Conservation (phyloP, 2,329 filamentous ascomycete genomes). For the Didymella exigua region DNA sequence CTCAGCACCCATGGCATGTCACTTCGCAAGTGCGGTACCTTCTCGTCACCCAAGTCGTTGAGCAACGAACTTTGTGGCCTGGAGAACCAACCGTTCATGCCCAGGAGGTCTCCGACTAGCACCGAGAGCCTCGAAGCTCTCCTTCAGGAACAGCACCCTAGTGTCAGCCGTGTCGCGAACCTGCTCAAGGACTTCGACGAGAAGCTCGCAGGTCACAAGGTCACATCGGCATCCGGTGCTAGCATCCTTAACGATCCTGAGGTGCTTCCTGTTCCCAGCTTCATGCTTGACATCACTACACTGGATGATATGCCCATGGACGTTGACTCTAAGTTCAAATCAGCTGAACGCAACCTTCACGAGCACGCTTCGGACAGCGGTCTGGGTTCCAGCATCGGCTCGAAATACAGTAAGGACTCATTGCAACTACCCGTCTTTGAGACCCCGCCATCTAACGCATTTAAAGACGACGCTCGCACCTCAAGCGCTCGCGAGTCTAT, state of each 20-base stretch:
- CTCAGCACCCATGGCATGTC: slow-evolving; percentile 50
- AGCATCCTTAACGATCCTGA: slow-evolving; percentile 56
- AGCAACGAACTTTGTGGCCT: slow-evolving; percentile 49
- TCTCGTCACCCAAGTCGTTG: slow-evolving; percentile 51
- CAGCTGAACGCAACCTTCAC: slow-evolving; percentile 52
- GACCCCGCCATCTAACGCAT: slow-evolving; percentile 36
- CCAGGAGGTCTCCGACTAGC: slow-evolving; percentile 56
- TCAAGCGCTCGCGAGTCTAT: slow-evolving; percentile 43
- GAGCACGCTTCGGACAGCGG: slow-evolving; percentile 85
- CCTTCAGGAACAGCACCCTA: slow-evolving; percentile 48
- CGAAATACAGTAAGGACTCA: slow-evolving; percentile 48
- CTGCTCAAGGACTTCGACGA: slow-evolving; percentile 54
- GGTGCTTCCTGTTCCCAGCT: slow-evolving; percentile 55
- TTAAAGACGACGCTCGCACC: slow-evolving; percentile 44
- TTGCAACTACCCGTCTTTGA: slow-evolving; percentile 26
- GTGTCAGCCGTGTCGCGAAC: slow-evolving; percentile 52
- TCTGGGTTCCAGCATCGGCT: slow-evolving; percentile 77
- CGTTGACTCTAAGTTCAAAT: slow-evolving; percentile 50
- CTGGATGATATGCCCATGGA: slow-evolving; percentile 47
- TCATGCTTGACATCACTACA: slow-evolving; percentile 49
- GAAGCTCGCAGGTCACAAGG: slow-evolving; percentile 47
- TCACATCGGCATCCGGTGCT: slow-evolving; percentile 35
- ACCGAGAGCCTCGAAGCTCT: slow-evolving; percentile 56
- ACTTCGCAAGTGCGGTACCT: slow-evolving; percentile 57
- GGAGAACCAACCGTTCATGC: slow-evolving; percentile 50